Evolutionary conservation across 805 yeast species (phyloP).

Genomic region (Diddensiella santjacobensis): DNA sequence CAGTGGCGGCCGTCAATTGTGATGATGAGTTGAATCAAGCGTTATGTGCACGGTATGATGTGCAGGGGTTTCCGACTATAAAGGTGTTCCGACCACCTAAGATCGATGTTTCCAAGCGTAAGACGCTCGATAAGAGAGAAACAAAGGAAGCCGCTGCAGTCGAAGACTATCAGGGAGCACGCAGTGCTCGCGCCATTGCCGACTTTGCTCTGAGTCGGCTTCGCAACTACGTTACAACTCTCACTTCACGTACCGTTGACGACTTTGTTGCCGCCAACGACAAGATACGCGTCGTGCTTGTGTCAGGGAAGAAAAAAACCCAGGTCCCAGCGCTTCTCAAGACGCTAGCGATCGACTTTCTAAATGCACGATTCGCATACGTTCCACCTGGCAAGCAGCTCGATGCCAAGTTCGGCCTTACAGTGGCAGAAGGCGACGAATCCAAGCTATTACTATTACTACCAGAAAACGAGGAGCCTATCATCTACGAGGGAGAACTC

Average conservation of each 20-base stretch:
- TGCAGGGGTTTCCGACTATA: constrained; percentile 83
- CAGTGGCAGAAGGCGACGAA: constrained; percentile 20
- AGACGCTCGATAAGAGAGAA: constrained; percentile 19
- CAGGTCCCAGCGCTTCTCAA: constrained; percentile 31
- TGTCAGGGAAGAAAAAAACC: constrained; percentile 27
- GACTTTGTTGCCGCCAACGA: constrained; percentile 25
- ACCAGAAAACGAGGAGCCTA: constrained; percentile 22
- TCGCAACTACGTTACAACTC: constrained; percentile 29
- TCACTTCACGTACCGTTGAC: constrained; percentile 21
- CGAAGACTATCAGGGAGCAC: constrained; percentile 31
- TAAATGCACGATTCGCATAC: constrained; percentile 28
- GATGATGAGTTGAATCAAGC: constrained; percentile 63
- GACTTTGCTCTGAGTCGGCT: constrained; percentile 28
- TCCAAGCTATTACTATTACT: constrained; percentile 26
- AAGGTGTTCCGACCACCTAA: constrained; percentile 82
- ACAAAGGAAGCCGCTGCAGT: constrained; percentile 18
- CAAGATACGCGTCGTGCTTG: constrained; percentile 28
- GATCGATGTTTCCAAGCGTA: constrained; percentile 13
- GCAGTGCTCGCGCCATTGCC: constrained; percentile 28
- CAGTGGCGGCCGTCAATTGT: constrained; percentile 69
- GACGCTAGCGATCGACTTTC: constrained; percentile 30
- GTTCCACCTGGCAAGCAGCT: constrained; percentile 26
- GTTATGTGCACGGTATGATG: constrained; percentile 60
- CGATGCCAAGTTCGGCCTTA: constrained; percentile 25
- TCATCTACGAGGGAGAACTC: constrained; percentile 30